Percentiles rank a stretch among this genome's conserved stretches.
Conservation (phyloP, 805 yeast species). For the Pichia manshurica region DNA sequence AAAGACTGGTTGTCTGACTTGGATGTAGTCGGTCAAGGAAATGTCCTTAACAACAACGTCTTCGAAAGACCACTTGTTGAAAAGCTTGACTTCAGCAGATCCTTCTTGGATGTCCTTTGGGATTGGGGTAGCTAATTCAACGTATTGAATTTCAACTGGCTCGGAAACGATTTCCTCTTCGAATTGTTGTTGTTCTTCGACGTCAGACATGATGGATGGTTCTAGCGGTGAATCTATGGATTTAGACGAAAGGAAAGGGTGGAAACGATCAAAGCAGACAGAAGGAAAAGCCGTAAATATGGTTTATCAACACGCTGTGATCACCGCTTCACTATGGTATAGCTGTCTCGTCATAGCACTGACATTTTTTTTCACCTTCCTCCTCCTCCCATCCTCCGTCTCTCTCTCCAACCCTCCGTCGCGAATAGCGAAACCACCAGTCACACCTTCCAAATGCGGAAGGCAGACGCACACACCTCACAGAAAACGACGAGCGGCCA, state of each 20-base stretch:
- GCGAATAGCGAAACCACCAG: conserved; percentile 2
- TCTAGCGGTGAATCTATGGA: conserved; percentile 18
- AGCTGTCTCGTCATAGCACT: too few species aligned
- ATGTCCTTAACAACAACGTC: conserved; percentile 97
- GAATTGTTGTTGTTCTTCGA: conserved; percentile 38
- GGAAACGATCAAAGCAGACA: background rate
- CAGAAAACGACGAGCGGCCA: background rate
- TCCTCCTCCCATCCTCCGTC: background rate
- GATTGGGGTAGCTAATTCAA: conserved; percentile 89
- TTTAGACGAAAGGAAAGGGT: background rate
- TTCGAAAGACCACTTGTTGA: conserved; percentile 99
- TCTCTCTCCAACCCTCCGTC: background rate
- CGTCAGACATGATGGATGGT: conserved; percentile 65
- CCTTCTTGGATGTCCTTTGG: conserved; percentile 97
- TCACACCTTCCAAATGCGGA: conserved; percentile 1
- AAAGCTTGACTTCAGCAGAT: conserved; percentile 92
- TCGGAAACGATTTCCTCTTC: conserved; percentile 75
- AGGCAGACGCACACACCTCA: conserved; percentile 3
- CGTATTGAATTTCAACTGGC: conserved; percentile 71
- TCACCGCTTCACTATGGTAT: too few species aligned
- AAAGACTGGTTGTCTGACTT: conserved; percentile 95
- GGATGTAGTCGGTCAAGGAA: conserved; percentile 97
- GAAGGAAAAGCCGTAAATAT: too few species aligned
- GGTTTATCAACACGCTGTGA: too few species aligned
- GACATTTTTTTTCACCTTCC: too few species aligned